Conservation (phyloP, 2,329 filamentous ascomycete species). For the Cladophialophora yegresii region DNA sequence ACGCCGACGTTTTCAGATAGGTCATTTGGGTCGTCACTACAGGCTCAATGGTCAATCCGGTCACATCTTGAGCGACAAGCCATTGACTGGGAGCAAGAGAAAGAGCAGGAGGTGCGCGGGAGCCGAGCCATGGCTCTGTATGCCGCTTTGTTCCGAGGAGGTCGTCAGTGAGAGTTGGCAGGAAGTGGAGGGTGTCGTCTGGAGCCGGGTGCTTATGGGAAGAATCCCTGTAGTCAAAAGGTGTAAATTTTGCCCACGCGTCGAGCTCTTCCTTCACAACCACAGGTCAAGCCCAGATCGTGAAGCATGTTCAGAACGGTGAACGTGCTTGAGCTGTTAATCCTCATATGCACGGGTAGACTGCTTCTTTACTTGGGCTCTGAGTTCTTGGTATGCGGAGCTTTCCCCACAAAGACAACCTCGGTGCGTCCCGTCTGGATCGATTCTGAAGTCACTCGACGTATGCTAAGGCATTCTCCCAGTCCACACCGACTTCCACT, state of each 20-base stretch:
- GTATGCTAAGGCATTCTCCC: neutral
- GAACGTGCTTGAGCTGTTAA: neutral
- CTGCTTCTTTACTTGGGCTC: neutral
- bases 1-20: slow-evolving; percentile 20
- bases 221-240: neutral
- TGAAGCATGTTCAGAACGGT: neutral
- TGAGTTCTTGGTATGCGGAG: neutral
- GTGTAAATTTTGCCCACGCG: neutral
- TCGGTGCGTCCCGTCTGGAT: too few relatives aligned
- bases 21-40: slow-evolving; percentile 24
- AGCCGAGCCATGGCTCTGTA: slow-evolving; percentile 15
- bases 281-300: neutral
- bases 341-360: neutral
- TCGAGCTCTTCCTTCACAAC: neutral
- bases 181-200: neutral
- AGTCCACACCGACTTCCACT: neutral
- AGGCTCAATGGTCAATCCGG: slow-evolving; percentile 19
- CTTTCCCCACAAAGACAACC: neutral
- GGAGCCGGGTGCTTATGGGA: neutral
- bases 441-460: neutral
- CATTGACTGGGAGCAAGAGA: slow-evolving; percentile 11
- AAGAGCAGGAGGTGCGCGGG: neutral
- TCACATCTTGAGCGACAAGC: slow-evolving; percentile 25
- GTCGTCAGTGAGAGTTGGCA: neutral
- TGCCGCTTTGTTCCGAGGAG: neutral